These are phyloP conservation scores for Fusarium palustre DNA, from an alignment of 2,329 filamentous ascomycete genomes.

Conservation along the genomic window DNA sequence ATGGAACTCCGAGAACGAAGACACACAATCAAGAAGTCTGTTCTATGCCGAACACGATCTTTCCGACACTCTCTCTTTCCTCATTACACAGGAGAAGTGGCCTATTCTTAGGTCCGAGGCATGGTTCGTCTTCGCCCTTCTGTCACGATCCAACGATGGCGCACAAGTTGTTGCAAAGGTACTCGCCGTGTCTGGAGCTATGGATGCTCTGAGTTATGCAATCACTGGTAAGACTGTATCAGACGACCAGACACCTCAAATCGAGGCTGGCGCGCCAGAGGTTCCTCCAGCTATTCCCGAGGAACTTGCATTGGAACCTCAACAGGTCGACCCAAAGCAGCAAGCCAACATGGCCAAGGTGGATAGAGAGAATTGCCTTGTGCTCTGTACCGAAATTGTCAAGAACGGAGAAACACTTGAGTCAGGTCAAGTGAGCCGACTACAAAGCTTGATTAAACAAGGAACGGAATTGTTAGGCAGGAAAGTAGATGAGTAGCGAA, in stretches of 20 bases:
- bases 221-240: conserved; percentile 58
- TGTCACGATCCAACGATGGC: conserved; percentile 65
- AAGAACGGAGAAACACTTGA: conserved; percentile 58
- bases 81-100: conserved; percentile 69
- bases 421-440: conserved; percentile 53
- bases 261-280: conserved; percentile 31
- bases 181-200: conserved; percentile 58
- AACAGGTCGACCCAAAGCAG: conserved; percentile 59
- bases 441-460: conserved; percentile 62
- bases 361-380: conserved; percentile 71
- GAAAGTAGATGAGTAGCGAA: conserved; percentile 33
- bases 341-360: conserved; percentile 61
- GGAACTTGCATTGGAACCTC: conserved; percentile 59
- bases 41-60: conserved; percentile 64
- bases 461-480: conserved; percentile 60
- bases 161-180: conserved; percentile 59
- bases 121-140: conserved; percentile 72
- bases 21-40: conserved; percentile 33
- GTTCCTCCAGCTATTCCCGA: conserved; percentile 44
- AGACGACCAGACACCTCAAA: conserved; percentile 33
- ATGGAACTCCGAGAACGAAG: conserved; percentile 45
- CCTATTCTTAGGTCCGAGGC: conserved; percentile 69
- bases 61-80: conserved; percentile 59
- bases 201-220: conserved; percentile 59
- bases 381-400: conserved; percentile 68